Conservation (phyloP, 2,329 filamentous ascomycete genomes). For the Stachybotrys chlorohalonatus region DNA sequence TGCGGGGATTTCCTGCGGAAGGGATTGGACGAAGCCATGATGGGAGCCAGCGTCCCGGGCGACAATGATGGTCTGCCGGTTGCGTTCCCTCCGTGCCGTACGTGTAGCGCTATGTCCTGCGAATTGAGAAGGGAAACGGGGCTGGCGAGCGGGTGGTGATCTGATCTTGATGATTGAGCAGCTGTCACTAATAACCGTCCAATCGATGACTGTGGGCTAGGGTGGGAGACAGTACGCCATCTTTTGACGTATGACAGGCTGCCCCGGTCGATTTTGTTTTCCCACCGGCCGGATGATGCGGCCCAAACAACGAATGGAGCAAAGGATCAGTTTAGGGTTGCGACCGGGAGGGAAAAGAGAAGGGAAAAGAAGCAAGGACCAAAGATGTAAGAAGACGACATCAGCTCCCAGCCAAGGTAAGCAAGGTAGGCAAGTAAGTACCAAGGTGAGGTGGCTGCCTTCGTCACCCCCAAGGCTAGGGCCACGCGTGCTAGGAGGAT, state of each 20-base stretch:
- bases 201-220: not conserved
- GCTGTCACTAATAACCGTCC: no score
- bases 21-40: constrained; percentile 36
- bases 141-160: no score
- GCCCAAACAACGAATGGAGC: not conserved
- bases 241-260: not conserved
- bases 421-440: no score
- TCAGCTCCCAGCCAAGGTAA: no score
- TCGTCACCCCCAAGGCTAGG: not conserved
- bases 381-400: not conserved
- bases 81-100: no score
- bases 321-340: no score
- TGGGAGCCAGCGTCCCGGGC: not conserved
- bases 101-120: no score
- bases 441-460: not conserved
- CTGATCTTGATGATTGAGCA: no score
- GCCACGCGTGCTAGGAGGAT: not conserved
- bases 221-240: not conserved
- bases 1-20: constrained; percentile 35
- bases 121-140: no score
- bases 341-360: no score
- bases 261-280: not conserved
- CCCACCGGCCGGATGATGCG: not conserved
- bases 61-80: not conserved
- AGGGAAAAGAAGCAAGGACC: no score